A percentile compares a stretch with the other conserved stretches of the same genome.
These are phyloP conservation scores for Lachnellula hyalina DNA, from an alignment of 2,329 filamentous ascomycete genomes.

Conservation along the genomic window DNA sequence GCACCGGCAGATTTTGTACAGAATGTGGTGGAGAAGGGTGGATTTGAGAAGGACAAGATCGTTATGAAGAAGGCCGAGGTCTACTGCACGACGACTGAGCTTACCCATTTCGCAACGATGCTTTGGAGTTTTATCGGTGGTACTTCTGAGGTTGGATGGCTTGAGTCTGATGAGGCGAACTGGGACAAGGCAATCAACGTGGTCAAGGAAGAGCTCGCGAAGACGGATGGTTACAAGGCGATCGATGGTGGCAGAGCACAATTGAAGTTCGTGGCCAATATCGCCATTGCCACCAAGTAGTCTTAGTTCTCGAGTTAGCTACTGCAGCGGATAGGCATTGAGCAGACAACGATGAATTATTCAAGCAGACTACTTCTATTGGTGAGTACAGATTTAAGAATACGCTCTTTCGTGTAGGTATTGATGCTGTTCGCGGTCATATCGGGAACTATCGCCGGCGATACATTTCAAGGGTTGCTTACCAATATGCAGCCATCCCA, in stretches of 20 bases:
- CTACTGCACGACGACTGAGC: neutral
- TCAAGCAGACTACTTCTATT: too few relatives aligned
- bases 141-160: neutral
- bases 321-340: too few relatives aligned
- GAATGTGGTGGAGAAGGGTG: neutral
- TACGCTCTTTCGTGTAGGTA: too few relatives aligned
- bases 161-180: neutral
- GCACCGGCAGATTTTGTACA: neutral
- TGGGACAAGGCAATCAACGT: neutral
- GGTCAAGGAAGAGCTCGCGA: neutral
- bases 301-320: too few relatives aligned
- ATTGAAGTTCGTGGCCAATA: neutral
- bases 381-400: too few relatives aligned
- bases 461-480: too few relatives aligned
- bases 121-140: neutral
- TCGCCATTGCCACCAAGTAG: neutral
- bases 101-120: neutral
- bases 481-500: too few relatives aligned
- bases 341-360: too few relatives aligned
- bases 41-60: neutral
- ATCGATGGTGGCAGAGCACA: neutral
- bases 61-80: neutral
- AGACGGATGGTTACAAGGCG: neutral
- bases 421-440: too few relatives aligned
- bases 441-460: too few relatives aligned